A percentile compares a stretch with the other conserved stretches of the same genome.
Evolutionary conservation across 2,329 filamentous ascomycete species (phyloP).

Genomic region (Penicillium sp.): DNA sequence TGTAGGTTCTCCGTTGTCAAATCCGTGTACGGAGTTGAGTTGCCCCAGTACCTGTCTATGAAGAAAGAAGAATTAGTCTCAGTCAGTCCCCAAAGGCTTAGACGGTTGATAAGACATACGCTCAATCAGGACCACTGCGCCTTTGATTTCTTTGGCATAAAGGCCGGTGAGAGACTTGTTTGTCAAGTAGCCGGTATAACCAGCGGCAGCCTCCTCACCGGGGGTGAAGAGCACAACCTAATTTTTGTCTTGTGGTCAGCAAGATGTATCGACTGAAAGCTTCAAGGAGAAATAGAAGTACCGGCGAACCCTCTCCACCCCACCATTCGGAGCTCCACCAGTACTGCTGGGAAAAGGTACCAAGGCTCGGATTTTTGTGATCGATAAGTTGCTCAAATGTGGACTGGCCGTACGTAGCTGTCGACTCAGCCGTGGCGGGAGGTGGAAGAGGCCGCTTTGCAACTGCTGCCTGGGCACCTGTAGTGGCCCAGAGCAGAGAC

Average conservation of each 20-base stretch:
- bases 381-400: constrained; percentile 59
- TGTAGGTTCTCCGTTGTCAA: constrained; percentile 55
- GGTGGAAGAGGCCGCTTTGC: constrained; percentile 13
- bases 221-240: constrained; percentile 54
- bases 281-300: constrained; percentile 24
- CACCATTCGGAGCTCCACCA: constrained; percentile 54
- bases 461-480: constrained; percentile 8
- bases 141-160: constrained; percentile 53
- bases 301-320: constrained; percentile 55
- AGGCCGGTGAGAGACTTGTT: constrained; percentile 51
- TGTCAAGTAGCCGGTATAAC: constrained; percentile 52
- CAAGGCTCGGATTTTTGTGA: constrained; percentile 55
- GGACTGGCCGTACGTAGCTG: constrained; percentile 7
- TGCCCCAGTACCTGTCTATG: constrained; percentile 58
- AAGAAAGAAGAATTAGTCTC: not conserved
- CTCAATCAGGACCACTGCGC: constrained; percentile 56
- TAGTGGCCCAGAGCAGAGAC: constrained; percentile 6
- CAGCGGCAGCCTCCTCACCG: constrained; percentile 50
- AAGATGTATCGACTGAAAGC: not conserved
- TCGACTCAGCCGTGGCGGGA: constrained; percentile 2
- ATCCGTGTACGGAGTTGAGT: constrained; percentile 52
- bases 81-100: not conserved
- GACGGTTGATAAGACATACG: constrained; percentile 35
- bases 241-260: not conserved
- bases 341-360: constrained; percentile 56